A percentile compares a stretch with the other conserved stretches of the same genome.
phyloP scores from a whole-genome alignment of 805 yeast genomes.

The Scheffersomyces coipomensis region DNA sequence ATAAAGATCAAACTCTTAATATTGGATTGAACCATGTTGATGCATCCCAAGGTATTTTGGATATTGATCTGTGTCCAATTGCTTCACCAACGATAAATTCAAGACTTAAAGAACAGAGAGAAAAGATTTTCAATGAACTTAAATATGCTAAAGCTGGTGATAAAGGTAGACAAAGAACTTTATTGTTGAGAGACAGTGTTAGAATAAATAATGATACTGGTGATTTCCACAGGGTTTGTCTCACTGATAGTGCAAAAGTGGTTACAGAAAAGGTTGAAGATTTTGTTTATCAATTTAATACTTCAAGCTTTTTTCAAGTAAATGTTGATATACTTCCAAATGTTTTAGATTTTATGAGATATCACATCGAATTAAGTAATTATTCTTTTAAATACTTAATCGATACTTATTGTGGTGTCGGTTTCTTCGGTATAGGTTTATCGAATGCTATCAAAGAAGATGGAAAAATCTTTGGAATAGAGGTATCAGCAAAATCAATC shows the following conservation, averaged over 20 bases:
- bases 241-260: slow-evolving; percentile 22
- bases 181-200: slow-evolving; percentile 32
- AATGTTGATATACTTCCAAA: slow-evolving; percentile 35
- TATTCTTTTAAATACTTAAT: slow-evolving; percentile 23
- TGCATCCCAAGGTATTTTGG: slow-evolving; percentile 22
- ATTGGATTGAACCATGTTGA: slow-evolving; percentile 32
- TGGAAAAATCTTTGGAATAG: slow-evolving; percentile 43
- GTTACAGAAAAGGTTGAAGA: slow-evolving; percentile 36
- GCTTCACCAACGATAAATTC: slow-evolving; percentile 31
- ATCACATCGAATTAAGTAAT: slow-evolving; percentile 12
- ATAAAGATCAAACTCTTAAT: slow-evolving; percentile 6
- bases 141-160: slow-evolving; percentile 1
- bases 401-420: slow-evolving; percentile 48
- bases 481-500: slow-evolving; percentile 30
- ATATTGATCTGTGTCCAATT: slow-evolving; percentile 36
- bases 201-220: slow-evolving; percentile 29
- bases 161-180: slow-evolving; percentile 13
- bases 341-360: slow-evolving; percentile 29
- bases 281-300: slow-evolving; percentile 35
- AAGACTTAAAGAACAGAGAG: slow-evolving; percentile 14
- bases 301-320: slow-evolving; percentile 41
- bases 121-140: slow-evolving; percentile 6
- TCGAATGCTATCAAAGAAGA: slow-evolving; percentile 20
- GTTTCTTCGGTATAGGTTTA: slow-evolving; percentile 41
- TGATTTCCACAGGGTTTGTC: slow-evolving; percentile 19